Evolutionary conservation across 2,329 filamentous ascomycete genomes (phyloP).

Genomic region (Thelonectria rubi): DNA sequence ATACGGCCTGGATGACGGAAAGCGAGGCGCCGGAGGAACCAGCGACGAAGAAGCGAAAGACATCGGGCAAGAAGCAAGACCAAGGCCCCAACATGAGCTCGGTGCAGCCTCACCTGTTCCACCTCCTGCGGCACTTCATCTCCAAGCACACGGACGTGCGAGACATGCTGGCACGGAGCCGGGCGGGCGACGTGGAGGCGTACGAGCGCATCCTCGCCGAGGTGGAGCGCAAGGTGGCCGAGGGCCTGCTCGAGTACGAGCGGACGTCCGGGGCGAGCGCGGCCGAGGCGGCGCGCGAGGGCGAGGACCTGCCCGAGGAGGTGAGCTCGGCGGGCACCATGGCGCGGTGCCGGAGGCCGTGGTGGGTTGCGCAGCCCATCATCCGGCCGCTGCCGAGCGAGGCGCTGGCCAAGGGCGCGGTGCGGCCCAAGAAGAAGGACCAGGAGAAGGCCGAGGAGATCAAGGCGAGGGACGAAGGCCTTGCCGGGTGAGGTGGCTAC

Average conservation of each 20-base stretch:
- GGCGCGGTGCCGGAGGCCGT: slow-evolving; percentile 79
- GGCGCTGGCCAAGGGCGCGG: slow-evolving; percentile 81
- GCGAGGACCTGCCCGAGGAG: slow-evolving; percentile 52
- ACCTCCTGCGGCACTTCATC: slow-evolving; percentile 85
- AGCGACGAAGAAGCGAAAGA: slow-evolving; percentile 61
- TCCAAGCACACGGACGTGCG: slow-evolving; percentile 82
- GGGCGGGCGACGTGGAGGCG: slow-evolving; percentile 75
- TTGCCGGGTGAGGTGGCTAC: slow-evolving; percentile 36
- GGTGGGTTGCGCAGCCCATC: slow-evolving; percentile 91
- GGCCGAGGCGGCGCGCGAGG: slow-evolving; percentile 48
- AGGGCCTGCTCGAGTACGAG: slow-evolving; percentile 75
- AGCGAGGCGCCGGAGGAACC: slow-evolving; percentile 51
- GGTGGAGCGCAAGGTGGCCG: slow-evolving; percentile 78
- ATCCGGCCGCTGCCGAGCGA: slow-evolving; percentile 87
- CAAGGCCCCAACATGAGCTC: slow-evolving; percentile 73
- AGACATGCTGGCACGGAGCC: slow-evolving; percentile 78
- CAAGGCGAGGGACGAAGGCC: slow-evolving; percentile 37
- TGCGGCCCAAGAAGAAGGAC: slow-evolving; percentile 78
- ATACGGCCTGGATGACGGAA: slow-evolving; percentile 56
- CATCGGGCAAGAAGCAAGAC: slow-evolving; percentile 49
- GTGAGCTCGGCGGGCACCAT: slow-evolving; percentile 74
- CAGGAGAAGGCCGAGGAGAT: slow-evolving; percentile 48
- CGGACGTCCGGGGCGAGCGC: slow-evolving; percentile 60
- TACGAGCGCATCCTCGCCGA: slow-evolving; percentile 81
- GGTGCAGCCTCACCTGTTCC: slow-evolving; percentile 93